Conservation (phyloP, 2,329 filamentous ascomycete species). For the Escovopsis sp. region DNA sequence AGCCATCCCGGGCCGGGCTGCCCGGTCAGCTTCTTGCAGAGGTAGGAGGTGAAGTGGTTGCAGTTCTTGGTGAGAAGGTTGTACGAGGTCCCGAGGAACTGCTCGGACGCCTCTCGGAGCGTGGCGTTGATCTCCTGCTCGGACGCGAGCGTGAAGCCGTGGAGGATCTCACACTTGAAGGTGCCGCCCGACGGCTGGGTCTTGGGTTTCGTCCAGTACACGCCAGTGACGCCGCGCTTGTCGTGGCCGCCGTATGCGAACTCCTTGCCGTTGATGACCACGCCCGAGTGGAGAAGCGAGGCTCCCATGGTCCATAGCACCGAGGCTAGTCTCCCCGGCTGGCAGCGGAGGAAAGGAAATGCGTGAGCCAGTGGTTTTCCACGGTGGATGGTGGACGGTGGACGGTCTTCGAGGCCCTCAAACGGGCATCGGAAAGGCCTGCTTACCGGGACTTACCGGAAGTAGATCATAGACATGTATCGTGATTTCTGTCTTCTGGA, state of each 20-base stretch:
- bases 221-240: constrained; percentile 53
- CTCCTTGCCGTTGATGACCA: constrained; percentile 66
- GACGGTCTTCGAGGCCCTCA: neutral
- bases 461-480: constrained; percentile 71
- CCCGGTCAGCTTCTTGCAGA: constrained; percentile 60
- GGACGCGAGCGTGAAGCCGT: constrained; percentile 61
- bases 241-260: constrained; percentile 80
- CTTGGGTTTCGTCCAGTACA: constrained; percentile 67
- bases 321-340: constrained; percentile 63
- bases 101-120: constrained; percentile 51
- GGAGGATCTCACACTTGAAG: constrained; percentile 59
- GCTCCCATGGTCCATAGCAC: constrained; percentile 65
- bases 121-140: constrained; percentile 56
- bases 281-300: constrained; percentile 67
- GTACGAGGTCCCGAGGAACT: constrained; percentile 63
- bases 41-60: constrained; percentile 72
- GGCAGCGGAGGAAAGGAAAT: constrained; percentile 6
- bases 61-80: constrained; percentile 75
- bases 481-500: constrained; percentile 57
- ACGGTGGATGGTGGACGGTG: too few species aligned
- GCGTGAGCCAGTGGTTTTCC: neutral
- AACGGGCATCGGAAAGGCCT: neutral
- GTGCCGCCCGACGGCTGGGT: constrained; percentile 63
- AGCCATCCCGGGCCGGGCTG: constrained; percentile 59
- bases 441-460: constrained; percentile 34